Base-by-base conservation (phyloP, 148 eudicot genomes). In the Heliosperma pusillum region DNA sequence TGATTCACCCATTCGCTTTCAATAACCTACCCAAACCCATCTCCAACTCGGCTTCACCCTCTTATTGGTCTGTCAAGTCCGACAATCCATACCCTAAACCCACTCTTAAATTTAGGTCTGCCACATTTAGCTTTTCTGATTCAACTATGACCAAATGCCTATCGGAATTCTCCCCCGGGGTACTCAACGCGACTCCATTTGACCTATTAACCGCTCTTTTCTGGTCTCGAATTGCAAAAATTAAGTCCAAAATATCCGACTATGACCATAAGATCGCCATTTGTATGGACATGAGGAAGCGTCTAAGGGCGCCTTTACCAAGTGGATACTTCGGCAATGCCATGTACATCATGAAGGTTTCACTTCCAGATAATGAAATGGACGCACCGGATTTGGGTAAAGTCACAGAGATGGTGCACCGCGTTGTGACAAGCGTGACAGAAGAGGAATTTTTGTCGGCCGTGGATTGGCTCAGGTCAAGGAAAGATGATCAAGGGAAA, bases 311-410 rank as follows among this genome's bases (percentile, higher is more conserved):
- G 0, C 77, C 87, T 27, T 74, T 86, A 13, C 91, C 94, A 22
- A 58, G 42, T 0, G 87, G 80, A 22, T 88, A 80, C 66, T 90
- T 87, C 56, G 95, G 95, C 22, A 90, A 88, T 52, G 86, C 88
- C 16, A 19, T 73, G 19, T 79, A 82, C 50, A 85, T 88, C 80
- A 79, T 87, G 5, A 45, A 45, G 20, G 76, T 88, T 55, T 30
- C 71, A 33, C 7, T 78, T 29, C 57, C 63, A 22, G 15, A 55
- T 24, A 47, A 67, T 1, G 45, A 58, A 21, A 25, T 78, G 22
- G 63, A 73, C 22, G 66, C 42, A 25, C 72, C 53, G 0, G 78
- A 79, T 42, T 17, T 85, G 5, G 67, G 77, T 3, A 66, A 30
- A 7, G 82, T 81, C 56, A 82, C 58, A 9, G 73, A 57, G 10